phyloP scores from a whole-genome alignment of 345 rosid species.

The Ceriops tagal region DNA sequence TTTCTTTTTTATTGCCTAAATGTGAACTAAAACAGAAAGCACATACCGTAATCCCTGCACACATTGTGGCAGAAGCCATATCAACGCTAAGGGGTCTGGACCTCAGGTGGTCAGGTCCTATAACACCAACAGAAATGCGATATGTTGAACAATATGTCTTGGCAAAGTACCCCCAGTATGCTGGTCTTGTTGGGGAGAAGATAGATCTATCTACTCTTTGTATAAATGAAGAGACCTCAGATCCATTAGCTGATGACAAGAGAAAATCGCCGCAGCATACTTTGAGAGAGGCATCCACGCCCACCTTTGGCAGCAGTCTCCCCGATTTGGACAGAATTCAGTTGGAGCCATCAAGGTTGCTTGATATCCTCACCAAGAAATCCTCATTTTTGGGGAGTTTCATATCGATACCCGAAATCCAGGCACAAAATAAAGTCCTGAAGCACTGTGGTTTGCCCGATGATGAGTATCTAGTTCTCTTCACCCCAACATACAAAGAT shows the following conservation, averaged over 20 bases:
- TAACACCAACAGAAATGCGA: constrained; percentile 61
- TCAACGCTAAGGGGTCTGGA: constrained; percentile 62
- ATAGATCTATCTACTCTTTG: constrained; percentile 52
- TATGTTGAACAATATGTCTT: constrained; percentile 62
- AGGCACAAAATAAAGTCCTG: constrained; percentile 55
- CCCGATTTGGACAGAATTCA: constrained; percentile 54
- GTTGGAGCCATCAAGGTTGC: constrained; percentile 58
- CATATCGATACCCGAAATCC: constrained; percentile 70
- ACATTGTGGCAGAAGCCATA: constrained; percentile 70
- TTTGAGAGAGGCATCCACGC: constrained; percentile 37
- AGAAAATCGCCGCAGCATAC: constrained; percentile 39
- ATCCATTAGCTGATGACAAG: constrained; percentile 33
- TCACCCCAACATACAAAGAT: constrained; percentile 58
- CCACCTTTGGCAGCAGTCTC: constrained; percentile 37
- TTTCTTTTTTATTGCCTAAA: background rate
- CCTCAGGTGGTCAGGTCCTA: constrained; percentile 69
- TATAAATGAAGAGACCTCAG: constrained; percentile 46
- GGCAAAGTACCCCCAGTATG: constrained; percentile 65
- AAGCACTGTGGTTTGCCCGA: constrained; percentile 58
- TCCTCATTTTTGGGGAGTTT: constrained; percentile 68
- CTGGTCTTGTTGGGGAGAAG: constrained; percentile 49
- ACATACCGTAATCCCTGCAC: constrained; percentile 56
- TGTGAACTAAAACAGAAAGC: constrained; percentile 43
- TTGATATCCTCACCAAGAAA: constrained; percentile 61
- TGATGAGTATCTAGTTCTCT: constrained; percentile 59